phyloP scores from a whole-genome alignment of 495 filamentous ascomycete species.

The Aspergillus ellipticus region DNA sequence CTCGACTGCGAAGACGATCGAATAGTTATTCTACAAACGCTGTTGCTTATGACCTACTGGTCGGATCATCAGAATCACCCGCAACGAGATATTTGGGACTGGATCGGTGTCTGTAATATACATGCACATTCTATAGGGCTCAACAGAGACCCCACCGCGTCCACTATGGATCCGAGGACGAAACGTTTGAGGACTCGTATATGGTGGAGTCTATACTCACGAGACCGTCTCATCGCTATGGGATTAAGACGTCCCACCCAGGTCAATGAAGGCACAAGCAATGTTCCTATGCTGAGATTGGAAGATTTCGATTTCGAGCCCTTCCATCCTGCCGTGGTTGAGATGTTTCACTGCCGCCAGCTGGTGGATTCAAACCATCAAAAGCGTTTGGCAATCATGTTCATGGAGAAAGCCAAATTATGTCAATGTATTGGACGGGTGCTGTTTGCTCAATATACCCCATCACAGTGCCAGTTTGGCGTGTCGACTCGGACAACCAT shows the following conservation, averaged over 20 bases:
- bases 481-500: slow-evolving; percentile 69
- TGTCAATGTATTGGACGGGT: slow-evolving; percentile 79
- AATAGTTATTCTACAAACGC: slow-evolving; percentile 70
- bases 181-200: slow-evolving; percentile 69
- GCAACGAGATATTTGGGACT: slow-evolving; percentile 77
- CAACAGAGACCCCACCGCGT: slow-evolving; percentile 65
- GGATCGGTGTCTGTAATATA: slow-evolving; percentile 80
- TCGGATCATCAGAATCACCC: slow-evolving; percentile 63
- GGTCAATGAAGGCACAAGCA: slow-evolving; percentile 81
- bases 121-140: slow-evolving; percentile 77
- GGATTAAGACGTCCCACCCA: slow-evolving; percentile 80
- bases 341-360: slow-evolving; percentile 36
- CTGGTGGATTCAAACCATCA: slow-evolving; percentile 50
- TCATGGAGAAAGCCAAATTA: slow-evolving; percentile 81
- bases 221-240: slow-evolving; percentile 82
- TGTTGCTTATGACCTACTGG: slow-evolving; percentile 85
- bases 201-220: slow-evolving; percentile 89
- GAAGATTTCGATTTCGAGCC: slow-evolving; percentile 74
- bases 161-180: slow-evolving; percentile 55
- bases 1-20: slow-evolving; percentile 81
- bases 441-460: slow-evolving; percentile 75
- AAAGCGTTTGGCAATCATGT: slow-evolving; percentile 72
- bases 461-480: slow-evolving; percentile 59
- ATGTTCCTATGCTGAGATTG: slow-evolving; percentile 74
- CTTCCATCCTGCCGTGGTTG: slow-evolving; percentile 46